phyloP scores from a whole-genome alignment of 352 stramenopile species.

The Globisporangium yorkense region DNA sequence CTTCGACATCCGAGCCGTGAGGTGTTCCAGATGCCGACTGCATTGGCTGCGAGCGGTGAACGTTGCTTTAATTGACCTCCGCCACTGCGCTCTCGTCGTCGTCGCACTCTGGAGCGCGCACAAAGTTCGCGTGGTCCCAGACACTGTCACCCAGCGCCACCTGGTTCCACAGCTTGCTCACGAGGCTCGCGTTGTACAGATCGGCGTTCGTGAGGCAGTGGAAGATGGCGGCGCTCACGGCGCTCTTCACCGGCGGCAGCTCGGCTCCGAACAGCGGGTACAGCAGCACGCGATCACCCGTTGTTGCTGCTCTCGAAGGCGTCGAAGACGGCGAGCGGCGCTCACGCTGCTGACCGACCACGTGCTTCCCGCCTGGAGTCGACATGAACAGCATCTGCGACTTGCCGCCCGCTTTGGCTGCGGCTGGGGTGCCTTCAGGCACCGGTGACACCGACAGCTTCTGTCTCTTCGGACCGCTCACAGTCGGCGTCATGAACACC shows the following conservation, averaged over 20 bases:
- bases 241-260: conserved; percentile 52
- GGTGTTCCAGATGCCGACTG: too few relatives aligned
- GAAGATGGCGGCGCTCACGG: conserved; percentile 59
- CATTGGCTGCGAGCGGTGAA: too few relatives aligned
- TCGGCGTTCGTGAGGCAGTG: conserved; percentile 68
- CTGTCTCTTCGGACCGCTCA: conserved; percentile 7
- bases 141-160: conserved; percentile 63
- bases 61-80: too few relatives aligned
- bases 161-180: conserved; percentile 79
- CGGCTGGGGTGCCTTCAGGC: conserved; percentile 13
- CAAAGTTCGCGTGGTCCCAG: conserved; percentile 79
- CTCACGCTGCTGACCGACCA: background rate
- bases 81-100: conserved; percentile 8
- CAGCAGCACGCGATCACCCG: conserved; percentile 38
- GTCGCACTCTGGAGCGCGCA: conserved; percentile 9
- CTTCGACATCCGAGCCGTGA: too few relatives aligned
- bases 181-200: conserved; percentile 81
- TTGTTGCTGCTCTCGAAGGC: background rate
- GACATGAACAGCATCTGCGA: background rate
- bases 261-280: conserved; percentile 65
- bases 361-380: background rate
- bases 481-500: conserved; percentile 10
- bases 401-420: conserved; percentile 3
- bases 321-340: background rate
- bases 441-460: conserved; percentile 22